These are phyloP conservation scores for Alternaria panax DNA, from an alignment of 2,329 filamentous ascomycete species.

Conservation along the genomic window DNA sequence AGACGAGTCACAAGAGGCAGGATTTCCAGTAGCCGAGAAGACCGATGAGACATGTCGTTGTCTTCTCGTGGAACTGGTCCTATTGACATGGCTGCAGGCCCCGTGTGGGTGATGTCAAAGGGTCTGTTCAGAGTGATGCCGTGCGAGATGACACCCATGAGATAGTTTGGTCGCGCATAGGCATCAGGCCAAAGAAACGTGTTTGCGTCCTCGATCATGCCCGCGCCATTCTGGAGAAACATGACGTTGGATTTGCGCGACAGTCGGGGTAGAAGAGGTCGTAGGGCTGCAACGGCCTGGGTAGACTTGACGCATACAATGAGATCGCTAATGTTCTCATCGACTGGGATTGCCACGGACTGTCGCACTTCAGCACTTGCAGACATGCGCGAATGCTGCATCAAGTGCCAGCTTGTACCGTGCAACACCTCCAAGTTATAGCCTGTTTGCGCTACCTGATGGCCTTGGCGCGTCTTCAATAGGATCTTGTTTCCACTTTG, in stretches of 20 bases:
- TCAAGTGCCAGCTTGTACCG: not conserved
- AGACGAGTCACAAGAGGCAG: not conserved
- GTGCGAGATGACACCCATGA: slow-evolving; percentile 5
- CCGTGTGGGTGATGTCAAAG: slow-evolving; percentile 12
- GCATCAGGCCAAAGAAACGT: not conserved
- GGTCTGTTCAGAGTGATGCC: slow-evolving; percentile 7
- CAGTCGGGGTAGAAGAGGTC: slow-evolving; percentile 5
- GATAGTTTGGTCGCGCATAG: slow-evolving; percentile 2
- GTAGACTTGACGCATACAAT: slow-evolving; percentile 20
- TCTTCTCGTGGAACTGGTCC: slow-evolving; percentile 4
- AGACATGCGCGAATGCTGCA: not conserved
- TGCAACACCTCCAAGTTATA: slow-evolving; percentile 10
- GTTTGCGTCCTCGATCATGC: slow-evolving; percentile 12
- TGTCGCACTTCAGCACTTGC: not conserved
- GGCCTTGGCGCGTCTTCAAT: slow-evolving; percentile 7
- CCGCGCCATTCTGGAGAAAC: slow-evolving; percentile 10
- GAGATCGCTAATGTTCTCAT: slow-evolving; percentile 9
- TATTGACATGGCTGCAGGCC: slow-evolving; percentile 5
- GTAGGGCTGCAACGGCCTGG: slow-evolving; percentile 6
- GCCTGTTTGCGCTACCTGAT: not conserved
- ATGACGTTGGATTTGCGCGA: not conserved
- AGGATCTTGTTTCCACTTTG: not conserved
- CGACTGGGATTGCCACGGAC: not conserved
- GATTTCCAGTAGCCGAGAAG: not conserved
- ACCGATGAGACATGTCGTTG: not conserved